These are phyloP conservation scores for Citrus mangshanensis DNA, from an alignment of 345 rosid species.

Conservation along the genomic window DNA sequence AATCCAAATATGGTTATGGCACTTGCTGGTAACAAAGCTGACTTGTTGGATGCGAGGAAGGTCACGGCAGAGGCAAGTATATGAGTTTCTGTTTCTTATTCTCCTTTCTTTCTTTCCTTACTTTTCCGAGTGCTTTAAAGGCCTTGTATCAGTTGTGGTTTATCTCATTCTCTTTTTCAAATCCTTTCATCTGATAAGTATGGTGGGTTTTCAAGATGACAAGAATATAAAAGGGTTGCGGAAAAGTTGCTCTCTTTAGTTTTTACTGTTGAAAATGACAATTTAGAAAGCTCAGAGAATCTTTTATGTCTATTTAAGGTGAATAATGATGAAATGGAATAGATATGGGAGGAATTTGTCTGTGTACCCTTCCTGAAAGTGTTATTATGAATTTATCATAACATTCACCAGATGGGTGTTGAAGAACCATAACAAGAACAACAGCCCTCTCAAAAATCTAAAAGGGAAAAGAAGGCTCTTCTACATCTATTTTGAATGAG, in stretches of 20 bases:
- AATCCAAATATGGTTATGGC: constrained; percentile 92
- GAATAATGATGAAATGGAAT: background rate
- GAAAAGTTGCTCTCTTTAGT: background rate
- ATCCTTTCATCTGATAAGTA: background rate
- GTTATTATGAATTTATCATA: background rate
- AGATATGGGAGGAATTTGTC: background rate
- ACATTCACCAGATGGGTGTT: background rate
- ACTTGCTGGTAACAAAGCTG: constrained; percentile 92
- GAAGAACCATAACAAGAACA: background rate
- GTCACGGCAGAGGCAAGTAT: constrained; percentile 70
- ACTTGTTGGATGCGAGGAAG: constrained; percentile 76
- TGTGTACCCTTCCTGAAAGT: background rate
- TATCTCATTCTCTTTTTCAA: background rate
- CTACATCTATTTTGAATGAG: background rate
- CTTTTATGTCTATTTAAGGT: background rate
- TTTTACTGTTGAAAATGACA: background rate
- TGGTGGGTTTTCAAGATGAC: background rate
- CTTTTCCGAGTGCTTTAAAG: background rate
- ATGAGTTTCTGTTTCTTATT: constrained; percentile 5
- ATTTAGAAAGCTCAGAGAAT: background rate
- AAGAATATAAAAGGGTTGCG: background rate
- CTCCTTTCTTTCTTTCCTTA: background rate
- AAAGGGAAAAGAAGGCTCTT: background rate
- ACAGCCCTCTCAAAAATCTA: background rate
- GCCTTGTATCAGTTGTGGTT: background rate